Base-by-base conservation (phyloP, 306 rosid species). In the Ormosia semicastrata region DNA sequence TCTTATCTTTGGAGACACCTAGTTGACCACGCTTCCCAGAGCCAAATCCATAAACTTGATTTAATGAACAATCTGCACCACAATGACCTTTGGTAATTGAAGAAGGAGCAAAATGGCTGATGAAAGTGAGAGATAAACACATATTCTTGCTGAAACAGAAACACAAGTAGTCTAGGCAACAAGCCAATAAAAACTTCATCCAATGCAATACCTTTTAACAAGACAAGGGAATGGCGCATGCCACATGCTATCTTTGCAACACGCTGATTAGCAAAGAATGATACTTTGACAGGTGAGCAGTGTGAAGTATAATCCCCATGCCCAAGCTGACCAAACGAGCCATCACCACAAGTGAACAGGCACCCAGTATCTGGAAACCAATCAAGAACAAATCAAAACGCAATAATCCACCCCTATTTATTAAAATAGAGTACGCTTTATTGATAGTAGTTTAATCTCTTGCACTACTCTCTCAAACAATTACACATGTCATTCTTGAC, bases 251-350 rank as follows among this genome's bases (percentile, higher is more conserved):
- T 85, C 86, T 84, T 87, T 24, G 71, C 84, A 62, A 92, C 97
- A 59, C 37, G 87, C 76, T 82, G 87, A 78, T 77, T 73, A 64
- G 46, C 87, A 85, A 93, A 92, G 83, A 14, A 89, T 4, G 94
- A 79, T 66, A 93, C 88, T 85, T 75, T 82, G 3, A 87, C 80
- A 74, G 99, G 97, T 18, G 81, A 81, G 70, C 83, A 52, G 56
- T 72, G 94, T 15, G 92, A 90, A 34, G 65, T 82, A 76, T 67
- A 68, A 78, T 93, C 93, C 4, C 98, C 97, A 82, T 90, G 99
- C 40, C 98, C 98, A n/a, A 95, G 94, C 92, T 95, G 99, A 66
- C 97, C 99, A 89, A 95, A 95, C 1, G 94, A 83, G 17, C 98
- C 98, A 80, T 93, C 98, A 32, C 94, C 99, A 81, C 97, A 95